A percentile compares a stretch with the other conserved stretches of the same genome.
Conservation (phyloP, 768 basidiomycete genomes). For the Rhodotorula paludigena region DNA sequence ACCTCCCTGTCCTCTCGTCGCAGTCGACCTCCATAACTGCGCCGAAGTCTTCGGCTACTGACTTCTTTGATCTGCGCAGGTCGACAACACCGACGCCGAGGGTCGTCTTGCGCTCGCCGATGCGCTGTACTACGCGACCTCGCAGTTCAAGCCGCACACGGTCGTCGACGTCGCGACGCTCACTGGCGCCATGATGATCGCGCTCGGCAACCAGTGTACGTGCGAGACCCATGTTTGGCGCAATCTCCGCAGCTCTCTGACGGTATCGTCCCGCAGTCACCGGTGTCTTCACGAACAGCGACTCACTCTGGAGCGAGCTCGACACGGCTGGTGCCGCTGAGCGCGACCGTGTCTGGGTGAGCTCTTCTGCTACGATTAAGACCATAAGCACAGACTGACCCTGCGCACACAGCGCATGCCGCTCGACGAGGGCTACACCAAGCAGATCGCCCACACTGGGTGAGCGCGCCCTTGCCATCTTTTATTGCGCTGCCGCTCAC, state of each 20-base stretch:
- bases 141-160: constrained; percentile 71
- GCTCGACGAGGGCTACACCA: constrained; percentile 71
- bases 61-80: too few relatives aligned
- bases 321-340: constrained; percentile 58
- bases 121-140: constrained; percentile 75
- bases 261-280: constrained; percentile 58
- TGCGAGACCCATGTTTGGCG: too few relatives aligned
- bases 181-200: constrained; percentile 67
- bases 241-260: too few relatives aligned
- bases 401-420: constrained; percentile 59
- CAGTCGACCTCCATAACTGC: too few relatives aligned
- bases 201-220: constrained; percentile 59
- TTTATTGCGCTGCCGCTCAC: neutral
- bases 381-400: too few relatives aligned
- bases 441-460: constrained; percentile 59
- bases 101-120: constrained; percentile 53
- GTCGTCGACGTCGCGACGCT: constrained; percentile 83
- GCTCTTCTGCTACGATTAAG: neutral
- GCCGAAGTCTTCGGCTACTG: too few relatives aligned
- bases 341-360: constrained; percentile 58
- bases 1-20: constrained; percentile 53
- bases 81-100: constrained; percentile 84
- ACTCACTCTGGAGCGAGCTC: constrained; percentile 67
- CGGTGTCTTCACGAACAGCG: constrained; percentile 64
- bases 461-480: neutral